phyloP scores from a whole-genome alignment of 192 early-diverging fungal genomes.

The Pilobolus umbonatus region DNA sequence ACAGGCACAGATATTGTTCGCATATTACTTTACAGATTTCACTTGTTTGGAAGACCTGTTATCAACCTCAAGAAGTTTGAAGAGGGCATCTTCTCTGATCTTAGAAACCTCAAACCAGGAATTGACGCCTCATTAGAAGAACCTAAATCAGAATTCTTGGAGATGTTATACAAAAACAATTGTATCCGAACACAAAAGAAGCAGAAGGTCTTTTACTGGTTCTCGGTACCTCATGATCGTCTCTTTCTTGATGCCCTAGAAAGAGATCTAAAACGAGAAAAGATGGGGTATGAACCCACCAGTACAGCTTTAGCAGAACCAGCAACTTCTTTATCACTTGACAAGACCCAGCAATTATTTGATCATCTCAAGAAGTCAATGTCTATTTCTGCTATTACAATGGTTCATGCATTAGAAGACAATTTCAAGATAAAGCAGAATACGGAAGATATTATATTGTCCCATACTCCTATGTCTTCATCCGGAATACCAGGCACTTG shows the following conservation, averaged over 20 bases:
- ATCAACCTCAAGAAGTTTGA: constrained; percentile 94
- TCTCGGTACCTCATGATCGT: constrained; percentile 88
- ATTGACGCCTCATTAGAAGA: constrained; percentile 88
- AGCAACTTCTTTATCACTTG: constrained; percentile 46
- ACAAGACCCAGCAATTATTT: constrained; percentile 25
- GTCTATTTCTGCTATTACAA: constrained; percentile 18
- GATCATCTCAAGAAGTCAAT: constrained; percentile 27
- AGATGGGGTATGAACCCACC: constrained; percentile 76
- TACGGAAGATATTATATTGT: background rate
- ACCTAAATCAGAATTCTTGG: constrained; percentile 88
- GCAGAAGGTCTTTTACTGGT: constrained; percentile 99
- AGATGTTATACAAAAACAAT: constrained; percentile 91
- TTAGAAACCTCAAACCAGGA: constrained; percentile 92
- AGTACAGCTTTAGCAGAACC: constrained; percentile 66
- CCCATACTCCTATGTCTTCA: background rate
- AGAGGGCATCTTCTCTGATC: constrained; percentile 95
- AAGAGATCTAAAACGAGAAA: constrained; percentile 92
- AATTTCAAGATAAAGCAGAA: background rate
- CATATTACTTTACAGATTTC: constrained; percentile 86
- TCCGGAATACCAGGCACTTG: constrained; percentile 1
- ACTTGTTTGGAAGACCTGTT: constrained; percentile 83
- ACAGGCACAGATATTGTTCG: constrained; percentile 96
- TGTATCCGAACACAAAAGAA: constrained; percentile 98
- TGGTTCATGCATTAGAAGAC: constrained; percentile 9
- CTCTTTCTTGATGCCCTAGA: constrained; percentile 96